Evolutionary conservation across 2,329 filamentous ascomycete species (phyloP).

Genomic region (Monilinia fructigena): DNA sequence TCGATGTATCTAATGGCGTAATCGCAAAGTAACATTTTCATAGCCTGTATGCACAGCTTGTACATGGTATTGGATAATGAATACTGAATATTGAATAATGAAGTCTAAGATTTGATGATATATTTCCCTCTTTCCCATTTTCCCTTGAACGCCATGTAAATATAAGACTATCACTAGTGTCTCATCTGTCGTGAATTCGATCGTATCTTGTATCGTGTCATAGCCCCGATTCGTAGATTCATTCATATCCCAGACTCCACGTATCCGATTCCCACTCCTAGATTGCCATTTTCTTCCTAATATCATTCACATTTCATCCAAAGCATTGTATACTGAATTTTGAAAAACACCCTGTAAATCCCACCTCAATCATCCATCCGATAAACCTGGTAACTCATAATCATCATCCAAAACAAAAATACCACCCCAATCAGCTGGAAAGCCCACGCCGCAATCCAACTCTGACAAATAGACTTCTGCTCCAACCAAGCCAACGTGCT

Average conservation of each 20-base stretch:
- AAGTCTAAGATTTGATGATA: not conserved
- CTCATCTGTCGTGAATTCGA: not conserved
- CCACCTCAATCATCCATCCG: slow-evolving; percentile 39
- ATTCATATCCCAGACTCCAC: not conserved
- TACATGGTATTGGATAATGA: not conserved
- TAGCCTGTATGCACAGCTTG: not conserved
- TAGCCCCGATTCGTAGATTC: not conserved
- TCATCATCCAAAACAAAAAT: slow-evolving; percentile 66
- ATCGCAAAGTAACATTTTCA: too few relatives aligned
- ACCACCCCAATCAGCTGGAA: slow-evolving; percentile 59
- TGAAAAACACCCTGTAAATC: slow-evolving; percentile 37
- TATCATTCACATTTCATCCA: not conserved
- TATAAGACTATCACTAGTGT: not conserved
- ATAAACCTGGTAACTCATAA: slow-evolving; percentile 65
- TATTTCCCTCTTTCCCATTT: not conserved
- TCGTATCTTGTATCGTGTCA: not conserved
- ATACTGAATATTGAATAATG: not conserved
- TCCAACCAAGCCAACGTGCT: slow-evolving; percentile 62
- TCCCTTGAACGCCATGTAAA: not conserved
- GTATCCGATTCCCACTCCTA: not conserved
- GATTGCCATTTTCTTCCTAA: not conserved
- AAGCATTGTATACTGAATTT: not conserved
- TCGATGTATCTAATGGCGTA: not conserved
- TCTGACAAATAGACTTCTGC: slow-evolving; percentile 62
- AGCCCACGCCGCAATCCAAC: slow-evolving; percentile 64